Conservation (phyloP, 495 filamentous ascomycete genomes). For the Aspergillus baeticus region DNA sequence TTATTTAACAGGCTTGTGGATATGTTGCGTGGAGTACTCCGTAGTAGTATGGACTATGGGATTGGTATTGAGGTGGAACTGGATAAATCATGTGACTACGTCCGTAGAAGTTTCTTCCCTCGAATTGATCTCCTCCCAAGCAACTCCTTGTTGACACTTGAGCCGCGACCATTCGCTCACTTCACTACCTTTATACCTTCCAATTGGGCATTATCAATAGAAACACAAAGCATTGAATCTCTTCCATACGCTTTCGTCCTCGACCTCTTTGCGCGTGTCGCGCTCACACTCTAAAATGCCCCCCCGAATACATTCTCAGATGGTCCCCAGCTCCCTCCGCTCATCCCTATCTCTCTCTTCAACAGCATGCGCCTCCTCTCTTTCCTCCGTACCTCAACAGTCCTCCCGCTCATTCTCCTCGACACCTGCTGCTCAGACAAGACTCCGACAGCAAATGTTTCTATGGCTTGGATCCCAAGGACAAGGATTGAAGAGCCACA, state of each 20-base stretch:
- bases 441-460: slow-evolving; percentile 59
- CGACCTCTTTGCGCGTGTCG: not conserved
- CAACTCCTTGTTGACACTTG: slow-evolving; percentile 9
- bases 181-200: not conserved
- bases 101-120: slow-evolving; percentile 40
- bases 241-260: not conserved
- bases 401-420: slow-evolving; percentile 48
- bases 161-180: slow-evolving; percentile 22
- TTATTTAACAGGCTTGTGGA: too few relatives aligned
- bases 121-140: not conserved
- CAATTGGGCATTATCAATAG: not conserved
- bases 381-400: slow-evolving; percentile 6
- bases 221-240: not conserved
- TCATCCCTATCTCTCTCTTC: slow-evolving; percentile 22
- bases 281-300: slow-evolving; percentile 27
- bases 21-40: too few relatives aligned
- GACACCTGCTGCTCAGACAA: slow-evolving; percentile 42
- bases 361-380: slow-evolving; percentile 19
- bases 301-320: slow-evolving; percentile 43
- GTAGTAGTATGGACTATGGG: too few relatives aligned
- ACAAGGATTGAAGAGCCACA: slow-evolving; percentile 51
- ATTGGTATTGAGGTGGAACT: not conserved
- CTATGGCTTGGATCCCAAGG: slow-evolving; percentile 66
- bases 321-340: slow-evolving; percentile 38
- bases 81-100: slow-evolving; percentile 14